These are phyloP conservation scores for Xerocomellus chrysenteron DNA, from an alignment of 768 basidiomycete species.

Conservation along the genomic window DNA sequence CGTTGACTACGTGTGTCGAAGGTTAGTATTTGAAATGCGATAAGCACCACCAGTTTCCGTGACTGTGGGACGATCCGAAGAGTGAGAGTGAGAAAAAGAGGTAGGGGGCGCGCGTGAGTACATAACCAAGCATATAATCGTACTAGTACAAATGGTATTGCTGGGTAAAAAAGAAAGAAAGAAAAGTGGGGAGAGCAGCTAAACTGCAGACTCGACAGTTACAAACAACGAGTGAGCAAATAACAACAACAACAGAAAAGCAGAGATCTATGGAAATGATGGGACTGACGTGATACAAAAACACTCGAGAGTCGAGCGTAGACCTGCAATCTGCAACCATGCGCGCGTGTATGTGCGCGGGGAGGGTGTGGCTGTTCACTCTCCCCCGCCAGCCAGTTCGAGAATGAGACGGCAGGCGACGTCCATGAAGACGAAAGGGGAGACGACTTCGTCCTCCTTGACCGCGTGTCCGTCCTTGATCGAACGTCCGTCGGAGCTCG, in stretches of 20 bases:
- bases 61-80: not conserved
- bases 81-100: not conserved
- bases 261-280: not conserved
- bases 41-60: no score
- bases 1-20: no score
- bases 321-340: not conserved
- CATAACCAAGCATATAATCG: not conserved
- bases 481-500: constrained; percentile 57
- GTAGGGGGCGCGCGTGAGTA: not conserved
- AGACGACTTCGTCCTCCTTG: constrained; percentile 63
- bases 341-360: not conserved
- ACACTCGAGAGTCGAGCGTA: not conserved
- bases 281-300: not conserved
- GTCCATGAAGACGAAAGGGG: constrained; percentile 96
- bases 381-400: constrained; percentile 78
- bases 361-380: constrained; percentile 20
- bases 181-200: not conserved
- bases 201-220: not conserved
- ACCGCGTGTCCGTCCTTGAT: constrained; percentile 45
- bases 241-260: not conserved
- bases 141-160: not conserved
- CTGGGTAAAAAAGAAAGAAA: not conserved
- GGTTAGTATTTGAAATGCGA: no score
- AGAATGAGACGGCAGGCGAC: constrained; percentile 91
- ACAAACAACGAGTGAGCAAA: not conserved